phyloP scores from a whole-genome alignment of 305 asterid species.

The Fraxinus greggii region DNA sequence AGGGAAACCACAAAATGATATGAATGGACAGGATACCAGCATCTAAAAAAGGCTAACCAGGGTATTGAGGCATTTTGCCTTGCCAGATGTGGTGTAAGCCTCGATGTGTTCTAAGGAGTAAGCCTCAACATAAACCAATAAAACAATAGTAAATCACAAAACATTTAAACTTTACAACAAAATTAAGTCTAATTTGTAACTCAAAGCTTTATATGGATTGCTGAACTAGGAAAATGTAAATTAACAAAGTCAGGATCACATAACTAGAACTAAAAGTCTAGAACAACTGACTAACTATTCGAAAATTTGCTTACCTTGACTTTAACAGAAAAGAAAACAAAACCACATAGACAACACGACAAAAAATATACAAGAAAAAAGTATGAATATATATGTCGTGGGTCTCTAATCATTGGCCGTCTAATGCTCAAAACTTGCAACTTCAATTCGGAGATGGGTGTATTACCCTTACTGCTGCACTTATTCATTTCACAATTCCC shows the following conservation, averaged over 20 bases:
- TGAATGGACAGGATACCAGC: background rate
- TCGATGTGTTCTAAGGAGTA: background rate
- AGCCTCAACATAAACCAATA: background rate
- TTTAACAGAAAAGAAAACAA: background rate
- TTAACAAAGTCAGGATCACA: background rate
- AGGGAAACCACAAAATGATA: slow-evolving; percentile 3
- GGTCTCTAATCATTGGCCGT: background rate
- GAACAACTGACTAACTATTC: background rate
- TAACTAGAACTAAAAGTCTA: background rate
- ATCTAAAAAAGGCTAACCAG: background rate
- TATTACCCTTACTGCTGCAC: background rate
- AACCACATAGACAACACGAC: background rate
- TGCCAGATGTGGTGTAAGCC: background rate
- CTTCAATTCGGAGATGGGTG: background rate
- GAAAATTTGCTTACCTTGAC: background rate
- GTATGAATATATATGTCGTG: background rate
- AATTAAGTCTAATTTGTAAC: background rate
- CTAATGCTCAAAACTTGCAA: background rate
- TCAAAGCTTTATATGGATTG: background rate
- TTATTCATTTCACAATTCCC: background rate
- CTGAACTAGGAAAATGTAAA: background rate
- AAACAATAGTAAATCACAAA: background rate
- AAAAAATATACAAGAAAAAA: background rate
- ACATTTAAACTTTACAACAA: background rate
- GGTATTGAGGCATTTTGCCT: background rate